Conservation (phyloP, 345 rosid species). For the Hibiscus syriacus region DNA sequence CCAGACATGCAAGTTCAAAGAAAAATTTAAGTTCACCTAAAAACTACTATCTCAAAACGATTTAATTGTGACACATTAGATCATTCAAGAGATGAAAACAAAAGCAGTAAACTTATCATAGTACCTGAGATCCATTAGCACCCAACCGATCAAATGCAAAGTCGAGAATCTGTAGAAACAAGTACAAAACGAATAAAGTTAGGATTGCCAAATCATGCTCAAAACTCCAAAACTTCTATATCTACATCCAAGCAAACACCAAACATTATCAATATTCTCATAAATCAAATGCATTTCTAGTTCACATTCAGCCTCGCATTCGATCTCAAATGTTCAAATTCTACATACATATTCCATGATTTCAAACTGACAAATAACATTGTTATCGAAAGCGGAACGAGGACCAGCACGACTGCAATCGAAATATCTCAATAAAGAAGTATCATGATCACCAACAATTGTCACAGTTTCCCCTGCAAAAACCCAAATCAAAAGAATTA, state of each 20-base stretch:
- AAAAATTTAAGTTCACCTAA: not conserved
- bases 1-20: not conserved
- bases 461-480: too few relatives aligned
- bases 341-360: conserved; percentile 85
- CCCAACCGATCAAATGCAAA: conserved; percentile 91
- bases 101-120: not conserved
- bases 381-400: conserved; percentile 81
- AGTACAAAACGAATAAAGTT: not conserved
- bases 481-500: conserved; percentile 1
- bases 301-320: not conserved
- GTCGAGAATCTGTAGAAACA: conserved; percentile 64
- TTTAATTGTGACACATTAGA: too few relatives aligned
- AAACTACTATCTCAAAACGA: not conserved
- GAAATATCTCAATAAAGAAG: conserved; percentile 67
- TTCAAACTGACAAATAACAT: conserved; percentile 90
- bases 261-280: too few relatives aligned
- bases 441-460: conserved; percentile 85
- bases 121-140: conserved; percentile 72
- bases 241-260: too few relatives aligned
- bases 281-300: not conserved
- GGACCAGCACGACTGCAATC: conserved; percentile 96
- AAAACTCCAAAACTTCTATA: too few relatives aligned
- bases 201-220: too few relatives aligned
- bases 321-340: not conserved
- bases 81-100: not conserved